phyloP scores from a whole-genome alignment of 1,284 basidiomycete genomes.

The Pisolithus thermaeus region DNA sequence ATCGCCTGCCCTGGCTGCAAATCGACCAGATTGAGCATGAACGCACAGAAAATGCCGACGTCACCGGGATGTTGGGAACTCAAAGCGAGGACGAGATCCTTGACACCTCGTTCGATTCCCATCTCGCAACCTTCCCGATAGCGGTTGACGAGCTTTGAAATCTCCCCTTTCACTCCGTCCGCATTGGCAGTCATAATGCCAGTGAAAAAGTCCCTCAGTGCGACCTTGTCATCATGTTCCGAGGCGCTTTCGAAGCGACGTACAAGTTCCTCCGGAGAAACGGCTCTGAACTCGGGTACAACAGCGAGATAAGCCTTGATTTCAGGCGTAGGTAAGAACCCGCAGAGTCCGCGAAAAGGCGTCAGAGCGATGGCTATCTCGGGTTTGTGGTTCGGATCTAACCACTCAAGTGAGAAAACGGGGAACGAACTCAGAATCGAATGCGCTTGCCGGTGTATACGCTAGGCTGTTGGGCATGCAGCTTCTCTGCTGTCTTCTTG shows the following conservation, averaged over 20 bases:
- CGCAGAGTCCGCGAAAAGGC: slow-evolving; percentile 87
- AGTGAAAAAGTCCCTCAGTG: slow-evolving; percentile 71
- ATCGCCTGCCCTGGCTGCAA: slow-evolving; percentile 82
- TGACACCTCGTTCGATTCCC: slow-evolving; percentile 41
- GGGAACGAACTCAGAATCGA: neutral
- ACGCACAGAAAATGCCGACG: slow-evolving; percentile 92
- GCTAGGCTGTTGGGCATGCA: slow-evolving; percentile 73
- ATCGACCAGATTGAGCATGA: slow-evolving; percentile 83
- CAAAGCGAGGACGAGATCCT: slow-evolving; percentile 68
- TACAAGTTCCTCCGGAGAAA: slow-evolving; percentile 57
- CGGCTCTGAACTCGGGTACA: slow-evolving; percentile 74
- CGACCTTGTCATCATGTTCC: slow-evolving; percentile 50
- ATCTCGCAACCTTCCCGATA: slow-evolving; percentile 46
- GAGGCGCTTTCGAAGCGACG: slow-evolving; percentile 45
- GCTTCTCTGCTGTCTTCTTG: slow-evolving; percentile 76
- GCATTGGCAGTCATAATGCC: slow-evolving; percentile 76
- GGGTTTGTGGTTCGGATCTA: slow-evolving; percentile 90
- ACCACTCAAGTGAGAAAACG: slow-evolving; percentile 7
- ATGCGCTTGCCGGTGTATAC: slow-evolving; percentile 78
- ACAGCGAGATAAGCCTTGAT: slow-evolving; percentile 64
- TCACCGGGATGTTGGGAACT: slow-evolving; percentile 87
- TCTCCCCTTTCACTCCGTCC: slow-evolving; percentile 44
- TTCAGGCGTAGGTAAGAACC: slow-evolving; percentile 75
- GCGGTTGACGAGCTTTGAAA: slow-evolving; percentile 56
- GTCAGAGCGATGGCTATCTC: slow-evolving; percentile 98